phyloP scores from a whole-genome alignment of 495 filamentous ascomycete genomes.

The Patellaria atrata region DNA sequence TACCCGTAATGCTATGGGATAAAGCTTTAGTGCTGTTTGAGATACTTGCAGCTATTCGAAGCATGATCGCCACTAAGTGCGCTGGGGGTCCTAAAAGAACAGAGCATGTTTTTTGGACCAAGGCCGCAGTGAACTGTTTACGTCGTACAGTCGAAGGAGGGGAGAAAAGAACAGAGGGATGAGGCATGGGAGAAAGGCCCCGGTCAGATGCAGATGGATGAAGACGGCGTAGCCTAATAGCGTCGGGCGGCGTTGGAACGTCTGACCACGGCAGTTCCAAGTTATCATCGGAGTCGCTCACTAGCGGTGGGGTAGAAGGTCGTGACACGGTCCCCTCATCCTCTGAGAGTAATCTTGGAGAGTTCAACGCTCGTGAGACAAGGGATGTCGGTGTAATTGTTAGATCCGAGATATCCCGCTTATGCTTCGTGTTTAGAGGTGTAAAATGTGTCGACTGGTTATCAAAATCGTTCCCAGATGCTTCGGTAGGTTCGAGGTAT shows the following conservation, averaged over 20 bases:
- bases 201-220: conserved; percentile 38
- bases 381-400: conserved; percentile 28
- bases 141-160: conserved; percentile 27
- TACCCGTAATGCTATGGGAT: conserved; percentile 27
- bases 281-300: conserved; percentile 19
- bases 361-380: conserved; percentile 11
- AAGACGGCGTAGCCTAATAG: conserved; percentile 37
- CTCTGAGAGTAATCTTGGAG: conserved; percentile 5
- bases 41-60: conserved; percentile 64
- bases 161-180: conserved; percentile 49
- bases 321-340: conserved; percentile 8
- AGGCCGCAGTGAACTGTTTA: conserved; percentile 47
- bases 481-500: conserved; percentile 29
- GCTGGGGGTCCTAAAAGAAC: conserved; percentile 62
- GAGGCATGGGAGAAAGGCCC: conserved; percentile 55
- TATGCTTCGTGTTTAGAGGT: conserved; percentile 13
- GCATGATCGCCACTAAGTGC: conserved; percentile 59
- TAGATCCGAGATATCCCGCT: conserved; percentile 29
- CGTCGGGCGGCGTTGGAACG: conserved; percentile 34
- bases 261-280: conserved; percentile 26
- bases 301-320: conserved; percentile 20
- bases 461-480: conserved; percentile 15
- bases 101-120: conserved; percentile 62
- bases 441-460: too few species aligned
- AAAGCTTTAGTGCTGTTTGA: conserved; percentile 48